Evolutionary conservation across 768 basidiomycete genomes (phyloP).

Genomic region (Pilatotrama ljubarskyi): DNA sequence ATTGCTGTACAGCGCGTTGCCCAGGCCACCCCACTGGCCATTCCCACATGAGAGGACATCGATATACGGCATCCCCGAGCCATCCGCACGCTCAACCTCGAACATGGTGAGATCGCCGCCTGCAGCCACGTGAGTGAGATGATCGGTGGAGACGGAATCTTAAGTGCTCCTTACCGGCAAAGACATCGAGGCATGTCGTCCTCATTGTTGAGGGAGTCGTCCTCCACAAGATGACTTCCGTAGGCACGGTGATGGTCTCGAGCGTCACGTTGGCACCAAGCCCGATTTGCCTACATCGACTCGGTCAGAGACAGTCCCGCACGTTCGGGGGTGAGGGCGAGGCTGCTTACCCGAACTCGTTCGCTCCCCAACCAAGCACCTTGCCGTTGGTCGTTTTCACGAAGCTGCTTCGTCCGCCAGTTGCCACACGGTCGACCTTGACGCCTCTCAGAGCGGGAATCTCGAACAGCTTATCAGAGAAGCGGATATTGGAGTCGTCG

Average conservation of each 20-base stretch:
- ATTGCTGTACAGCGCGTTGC: constrained; percentile 64
- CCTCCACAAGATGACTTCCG: constrained; percentile 77
- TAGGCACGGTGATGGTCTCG: constrained; percentile 75
- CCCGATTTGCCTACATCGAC: constrained; percentile 68
- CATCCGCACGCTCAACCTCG: constrained; percentile 57
- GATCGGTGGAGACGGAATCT: background rate
- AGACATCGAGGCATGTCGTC: constrained; percentile 63
- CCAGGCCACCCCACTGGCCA: constrained; percentile 81
- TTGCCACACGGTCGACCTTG: constrained; percentile 64
- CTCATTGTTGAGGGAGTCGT: constrained; percentile 48
- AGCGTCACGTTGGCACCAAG: constrained; percentile 63
- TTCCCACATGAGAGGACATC: constrained; percentile 79
- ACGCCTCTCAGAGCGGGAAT: constrained; percentile 71
- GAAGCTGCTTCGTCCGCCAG: constrained; percentile 74
- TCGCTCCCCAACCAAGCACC: constrained; percentile 89
- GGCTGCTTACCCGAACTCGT: constrained; percentile 69
- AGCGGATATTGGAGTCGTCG: constrained; percentile 52
- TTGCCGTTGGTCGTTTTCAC: constrained; percentile 65
- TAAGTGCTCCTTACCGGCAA: constrained; percentile 59
- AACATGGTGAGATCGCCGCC: constrained; percentile 82
- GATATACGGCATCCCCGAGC: constrained; percentile 38
- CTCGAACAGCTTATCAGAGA: constrained; percentile 71
- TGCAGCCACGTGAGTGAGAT: constrained; percentile 24
- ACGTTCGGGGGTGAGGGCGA: constrained; percentile 3
- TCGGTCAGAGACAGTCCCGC: constrained; percentile 3